Evolutionary conservation across 2,329 filamentous ascomycete species (phyloP), one percentile per base, ranked within the genome.

Genomic region (Monosporascus cannonballus): DNA sequence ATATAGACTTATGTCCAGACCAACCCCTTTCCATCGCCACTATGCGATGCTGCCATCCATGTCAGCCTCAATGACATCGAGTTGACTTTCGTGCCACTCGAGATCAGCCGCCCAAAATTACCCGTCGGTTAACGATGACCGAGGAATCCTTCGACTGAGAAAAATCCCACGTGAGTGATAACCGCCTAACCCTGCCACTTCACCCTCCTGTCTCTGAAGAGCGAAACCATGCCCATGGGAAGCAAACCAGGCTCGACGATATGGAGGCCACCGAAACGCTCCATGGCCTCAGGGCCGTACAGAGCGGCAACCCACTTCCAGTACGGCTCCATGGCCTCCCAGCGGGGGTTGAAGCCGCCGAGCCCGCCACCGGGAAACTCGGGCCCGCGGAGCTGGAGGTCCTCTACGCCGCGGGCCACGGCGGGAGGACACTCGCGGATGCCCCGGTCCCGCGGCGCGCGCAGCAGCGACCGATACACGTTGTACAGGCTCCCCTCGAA

Each of bases 251-350:
- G 63, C 27, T 77, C 73, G 1, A 77, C 74, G 48, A 77, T 70
- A 34, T 68, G 67, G 56, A 77, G 49, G 0, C 74, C 73, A 0
- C 75, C 75, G 57, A 77, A 77, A 14, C 69, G 63, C 7, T 67
- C 64, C 5, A 76, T 61, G 49, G 76, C 69, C 56, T 76, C 74
- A 4, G 69, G 68, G 2, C 73, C 73, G 25, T 75, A 76, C 56
- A 76, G 64, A 56, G 70, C 69, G 17, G 71, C 62, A 8, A 78
- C 67, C 76, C 76, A 79, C 51, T 66, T 68, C 73, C 76, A 77
- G 51, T 79, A 79, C 4, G 68, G 61, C 15, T 69, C 64, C 68
- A 75, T 71, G 0, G 2, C 3, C 0, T 44, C 0, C 71, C 71
- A 75, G 24, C 54, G 30, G 15, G 57, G 55, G 38, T 57, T 51